Base-by-base conservation (phyloP, 768 basidiomycete species). In the Suillus hirtellus region DNA sequence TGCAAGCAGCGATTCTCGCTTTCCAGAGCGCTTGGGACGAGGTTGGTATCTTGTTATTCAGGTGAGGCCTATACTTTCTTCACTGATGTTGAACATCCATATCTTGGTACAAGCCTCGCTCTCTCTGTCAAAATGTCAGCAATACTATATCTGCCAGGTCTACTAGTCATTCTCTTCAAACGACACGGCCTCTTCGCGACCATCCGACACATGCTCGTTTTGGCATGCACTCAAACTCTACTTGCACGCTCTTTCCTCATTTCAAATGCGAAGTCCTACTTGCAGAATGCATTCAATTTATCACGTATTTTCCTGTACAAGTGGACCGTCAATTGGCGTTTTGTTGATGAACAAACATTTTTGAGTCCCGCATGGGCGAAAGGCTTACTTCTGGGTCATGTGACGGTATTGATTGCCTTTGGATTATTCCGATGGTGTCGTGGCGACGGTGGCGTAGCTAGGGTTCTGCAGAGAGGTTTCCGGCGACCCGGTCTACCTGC, bases 241-340 rank as follows among this genome's bases (percentile, higher is more conserved):
- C 77, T 96, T 54, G 92, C 89, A 4, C 72, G 78, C 9, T 87
- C 90, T 7, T 97, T 95, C 79, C 77, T 96, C 52, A 74, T 78
- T 46, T 78, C 82, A 61, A 80, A 89, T 65, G 77, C 83, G 4
- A 70, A 77, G 71, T 81, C 86, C 24, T 99, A 99, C 75, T 68
- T 93, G 46, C 79, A 76, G 27, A 82, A 83, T 21, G 90, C 97
- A 2, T 99, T 96, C 72, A 89, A 99, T 71, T 80, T 99, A 62
- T 87, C 87, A 4, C 89, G 97, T 15, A 82, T 88, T 9, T 99
- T 99, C 77, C 76, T 97, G 37, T 97, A 92, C 75, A 88, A 92
- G 72, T 99, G 96, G 96, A 98, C 96, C 0, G 95, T 98, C 62
- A 99, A 99, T 72, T 99, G 97, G 97, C 85, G 95, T 52, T 90